Percentiles rank a stretch among this genome's conserved stretches.
These are phyloP conservation scores for Coniochaeta sp. DNA, from an alignment of 2,329 filamentous ascomycete genomes.

Conservation along the genomic window DNA sequence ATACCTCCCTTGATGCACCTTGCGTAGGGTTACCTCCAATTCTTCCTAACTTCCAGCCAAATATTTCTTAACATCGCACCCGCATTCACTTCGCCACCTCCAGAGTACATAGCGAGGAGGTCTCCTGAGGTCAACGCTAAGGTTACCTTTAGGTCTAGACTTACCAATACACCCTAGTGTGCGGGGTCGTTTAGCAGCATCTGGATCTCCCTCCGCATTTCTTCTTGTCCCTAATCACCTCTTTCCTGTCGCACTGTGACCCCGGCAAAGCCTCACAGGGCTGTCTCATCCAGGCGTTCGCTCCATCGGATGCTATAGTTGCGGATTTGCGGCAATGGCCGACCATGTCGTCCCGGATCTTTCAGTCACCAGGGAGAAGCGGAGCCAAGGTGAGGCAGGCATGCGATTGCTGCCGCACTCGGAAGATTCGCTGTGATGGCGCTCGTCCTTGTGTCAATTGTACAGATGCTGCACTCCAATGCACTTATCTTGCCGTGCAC, in stretches of 20 bases:
- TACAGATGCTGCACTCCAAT: slow-evolving; percentile 7
- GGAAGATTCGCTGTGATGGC: slow-evolving; percentile 23
- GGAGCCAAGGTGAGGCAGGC: slow-evolving; percentile 17
- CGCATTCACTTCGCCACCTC: too few relatives aligned
- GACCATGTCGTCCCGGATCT: background rate
- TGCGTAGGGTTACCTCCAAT: too few relatives aligned
- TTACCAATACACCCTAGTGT: too few relatives aligned
- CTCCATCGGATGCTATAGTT: background rate
- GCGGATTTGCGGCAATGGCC: background rate
- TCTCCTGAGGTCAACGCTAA: too few relatives aligned
- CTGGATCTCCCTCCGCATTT: background rate
- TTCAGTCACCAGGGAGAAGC: background rate
- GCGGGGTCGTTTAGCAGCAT: too few relatives aligned
- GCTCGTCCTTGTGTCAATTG: slow-evolving; percentile 19
- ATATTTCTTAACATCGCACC: too few relatives aligned
- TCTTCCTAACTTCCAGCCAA: too few relatives aligned
- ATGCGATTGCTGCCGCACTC: slow-evolving; percentile 21
- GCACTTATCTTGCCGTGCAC: slow-evolving; percentile 21
- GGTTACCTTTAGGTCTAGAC: too few relatives aligned
- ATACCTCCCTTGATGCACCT: too few relatives aligned
- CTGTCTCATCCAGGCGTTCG: background rate
- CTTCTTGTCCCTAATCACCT: background rate
- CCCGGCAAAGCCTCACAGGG: background rate
- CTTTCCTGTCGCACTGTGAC: background rate
- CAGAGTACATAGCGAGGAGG: too few relatives aligned